Base-by-base conservation (phyloP, 2,329 filamentous ascomycete genomes). In the Microsporum ferrugineum region DNA sequence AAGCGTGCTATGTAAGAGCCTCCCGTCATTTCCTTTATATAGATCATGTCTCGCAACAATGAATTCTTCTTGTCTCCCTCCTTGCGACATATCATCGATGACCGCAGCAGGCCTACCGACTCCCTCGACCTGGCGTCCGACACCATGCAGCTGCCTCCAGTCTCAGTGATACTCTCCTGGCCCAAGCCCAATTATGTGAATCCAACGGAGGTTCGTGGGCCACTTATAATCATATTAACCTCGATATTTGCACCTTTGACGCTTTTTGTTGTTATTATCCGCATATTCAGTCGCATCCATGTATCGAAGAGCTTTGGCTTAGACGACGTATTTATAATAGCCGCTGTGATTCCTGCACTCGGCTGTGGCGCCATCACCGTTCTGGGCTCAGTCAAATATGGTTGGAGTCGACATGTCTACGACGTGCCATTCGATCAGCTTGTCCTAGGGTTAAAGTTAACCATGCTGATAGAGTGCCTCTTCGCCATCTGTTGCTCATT, bases 111-210 rank as follows among this genome's bases (percentile, higher is more conserved):
- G 12, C 45, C 23, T 27, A 17, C 17, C 23, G 45, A 49, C 45
- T 27, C 14, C 41, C 17, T 27, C 41, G 5, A 12, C 38, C 39
- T n/a, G 39, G 39, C n/a, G 17, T 43, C 39, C 23, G 23, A 51
- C 45, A 34, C 8, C 51, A 55, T 55, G 51, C 51, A 55, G 51
- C 51, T 55, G 33, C 51, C 51, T 55, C 51, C 51, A 55, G 23
- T 12, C 5, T 55, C 51, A 29, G 51, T 55, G 51, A 55, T 55
- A n/a, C 29, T 34, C n/a, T 17, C 29, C 49, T 55, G 49, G 49
- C 49, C 49, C 33, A 23, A 34, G 49, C 49, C 49, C 1, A 55
- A 55, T 14, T 55, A 55, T 17, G 14, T 17, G 5, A 55, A 55
- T 55, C 51, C 51, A 8, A 17, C 51, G 12, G 51, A 55, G 4